Evolutionary conservation across 1,284 basidiomycete genomes (phyloP), one percentile per base, ranked within the genome.

Genomic region (Omphalotus olearius): DNA sequence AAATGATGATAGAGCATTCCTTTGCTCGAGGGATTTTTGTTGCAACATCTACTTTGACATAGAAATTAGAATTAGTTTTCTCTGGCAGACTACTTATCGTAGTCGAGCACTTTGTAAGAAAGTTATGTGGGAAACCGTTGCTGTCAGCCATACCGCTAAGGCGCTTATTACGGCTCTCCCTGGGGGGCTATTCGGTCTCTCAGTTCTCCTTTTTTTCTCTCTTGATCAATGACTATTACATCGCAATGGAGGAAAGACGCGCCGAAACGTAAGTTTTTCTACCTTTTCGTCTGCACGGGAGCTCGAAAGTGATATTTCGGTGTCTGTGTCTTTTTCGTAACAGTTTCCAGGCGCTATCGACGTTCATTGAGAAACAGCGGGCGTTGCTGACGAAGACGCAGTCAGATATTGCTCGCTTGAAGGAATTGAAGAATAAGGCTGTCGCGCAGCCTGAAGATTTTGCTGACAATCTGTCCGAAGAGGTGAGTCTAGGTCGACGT

Each of bases 311-410:
- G 36, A 53, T 46, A 52, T 38, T 51, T 46, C 6, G 53, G 13
- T 30, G 37, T 9, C 37, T 11, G 14, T 23, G 16, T 18, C 7
- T 16, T 6, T 33, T 33, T 13, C 9, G 2, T 33, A 18, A 47
- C 57, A 87, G 85, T 62, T 69, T 85, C 60, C 73, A 83, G 68
- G 82, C 82, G 71, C 80, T 88, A 57, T 75, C 81, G 60, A 68
- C 69, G 45, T 88, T 82, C 67, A 76, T 88, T 57, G 70, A 78
- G 53, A 70, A 74, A 38, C 86, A 88, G 64, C 76, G 68, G 63
- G 62, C 69, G 25, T 59, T 85, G 46, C 75, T 88, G 39, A 71
- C 73, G 43, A 74, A 75, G 26, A 83, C 83, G 30, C 74, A 78
- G 56, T 65, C 73, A 58, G 84, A 88, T 67, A 78, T 88, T 62